Evolutionary conservation across 352 stramenopile species (phyloP), one percentile per base, ranked within the genome.

Genomic region (Phytophthora agathidicida): DNA sequence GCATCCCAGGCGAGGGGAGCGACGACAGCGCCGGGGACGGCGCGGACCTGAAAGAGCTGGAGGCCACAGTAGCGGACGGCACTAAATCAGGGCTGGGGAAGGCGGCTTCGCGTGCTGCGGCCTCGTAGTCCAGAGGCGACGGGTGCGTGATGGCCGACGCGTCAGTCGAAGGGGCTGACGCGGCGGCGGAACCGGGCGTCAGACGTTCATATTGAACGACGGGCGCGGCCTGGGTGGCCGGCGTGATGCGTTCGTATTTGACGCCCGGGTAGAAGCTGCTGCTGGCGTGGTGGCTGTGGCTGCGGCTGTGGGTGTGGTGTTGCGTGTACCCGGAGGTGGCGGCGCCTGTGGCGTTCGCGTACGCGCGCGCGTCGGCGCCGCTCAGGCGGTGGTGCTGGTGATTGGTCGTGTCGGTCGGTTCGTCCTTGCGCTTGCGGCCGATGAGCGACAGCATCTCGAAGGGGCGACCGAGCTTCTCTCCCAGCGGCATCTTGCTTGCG

Each of bases 381-480:
- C 43, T 68, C 31, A 68, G 42, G 32, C 8, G 62, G 17, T 59
- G 52, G n/a, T 48, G 47, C 3, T 44, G 46, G 42, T n/a, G n/a
- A n/a, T n/a, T n/a, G n/a, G n/a, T n/a, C n/a, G n/a, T n/a, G n/a
- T 50, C 57, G 17, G 30, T 44, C 19, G 51, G 23, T 24, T 81
- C 66, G 20, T 85, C 61, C 44, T 82, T 80, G 50, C 81, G 83
- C 46, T 86, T 87, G 48, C 80, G 75, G 22, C 80, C 73, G 7
- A 83, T 64, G 27, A 90, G 77, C 19, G 77, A 87, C 16, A 90
- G 65, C 49, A 90, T 38, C 72, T 88, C 77, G 41, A 90, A 90
- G 30, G 75, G 72, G 37, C 71, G 70, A 31, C 73, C 69, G 11
- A 82, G 67, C 53, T 83, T 85, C 19, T 85, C 75, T 59, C 75